Evolutionary conservation across 352 stramenopile genomes (phyloP), one percentile per base, ranked within the genome.

Genomic region (Pythium apleroticum): DNA sequence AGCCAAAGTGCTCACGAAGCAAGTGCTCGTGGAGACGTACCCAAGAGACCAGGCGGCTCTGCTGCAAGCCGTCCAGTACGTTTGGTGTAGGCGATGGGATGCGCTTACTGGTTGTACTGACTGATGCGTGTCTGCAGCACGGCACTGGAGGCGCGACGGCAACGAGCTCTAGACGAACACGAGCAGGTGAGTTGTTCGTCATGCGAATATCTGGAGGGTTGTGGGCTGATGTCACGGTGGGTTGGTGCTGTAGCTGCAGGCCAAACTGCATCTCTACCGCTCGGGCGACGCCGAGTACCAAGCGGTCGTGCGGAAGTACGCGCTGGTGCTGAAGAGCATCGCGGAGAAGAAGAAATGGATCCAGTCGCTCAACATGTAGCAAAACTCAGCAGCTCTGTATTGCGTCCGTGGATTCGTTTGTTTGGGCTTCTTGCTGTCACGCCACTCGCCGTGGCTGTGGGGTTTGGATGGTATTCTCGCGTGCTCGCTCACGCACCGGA

Each of bases 301-400:
- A 17, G 57, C 66, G 14, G 77, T 84, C 33, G 66, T 63, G 22
- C 63, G 66, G 3, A 61, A 84, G 58, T 84, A 80, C 39, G 63
- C 56, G 39, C 52, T 27, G 11, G 69, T 77, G 25, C 49, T 78
- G 33, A 54, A 72, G 25, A 60, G 60, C 37, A 78, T 81, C 52
- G 69, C 72, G 8, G 73, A 81, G 58, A 84, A 81, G 53, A 75
- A 57, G 54, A 71, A 54, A 25, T 83, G 75, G 73, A 66, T 84
- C 49, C 63, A 52, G 19, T 81, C 73, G 25, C 71, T 84, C 33
- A 57, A 81, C 46, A 53, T 84, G 43, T 80, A 77, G 53, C 37
- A 46, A 46, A 22, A 39, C 33, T 39, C 33, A 46, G 37, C 37
- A 9, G 15, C 37, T 46, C 37, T 46, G 37, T 46, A 46, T 46